phyloP scores from a whole-genome alignment of 139 green algal species.

The Coccomyxa sp. region DNA sequence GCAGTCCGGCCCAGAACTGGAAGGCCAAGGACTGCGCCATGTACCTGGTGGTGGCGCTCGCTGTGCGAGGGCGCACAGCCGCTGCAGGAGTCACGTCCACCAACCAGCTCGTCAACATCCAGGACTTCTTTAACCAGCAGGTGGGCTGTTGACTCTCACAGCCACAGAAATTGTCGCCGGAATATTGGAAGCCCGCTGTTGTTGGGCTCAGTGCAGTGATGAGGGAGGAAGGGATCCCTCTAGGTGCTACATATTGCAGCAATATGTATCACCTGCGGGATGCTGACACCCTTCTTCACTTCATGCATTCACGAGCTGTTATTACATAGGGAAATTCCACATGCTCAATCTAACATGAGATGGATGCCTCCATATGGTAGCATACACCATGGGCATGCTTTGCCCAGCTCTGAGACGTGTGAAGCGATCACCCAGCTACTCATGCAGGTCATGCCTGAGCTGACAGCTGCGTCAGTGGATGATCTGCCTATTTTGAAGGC shows the following conservation, averaged over 20 bases:
- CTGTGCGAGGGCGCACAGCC: conserved; percentile 78
- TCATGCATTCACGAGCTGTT: too few relatives aligned
- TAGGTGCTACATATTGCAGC: too few relatives aligned
- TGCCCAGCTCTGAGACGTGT: too few relatives aligned
- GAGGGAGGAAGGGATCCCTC: too few relatives aligned
- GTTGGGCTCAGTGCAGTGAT: too few relatives aligned
- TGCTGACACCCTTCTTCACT: too few relatives aligned
- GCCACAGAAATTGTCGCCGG: not conserved
- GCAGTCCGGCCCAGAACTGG: conserved; percentile 38
- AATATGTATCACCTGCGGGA: too few relatives aligned
- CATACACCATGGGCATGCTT: not conserved
- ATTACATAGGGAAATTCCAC: too few relatives aligned
- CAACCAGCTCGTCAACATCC: conserved; percentile 88
- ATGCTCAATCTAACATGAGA: too few relatives aligned
- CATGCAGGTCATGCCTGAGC: conserved; percentile 73
- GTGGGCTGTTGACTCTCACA: conserved; percentile 26
- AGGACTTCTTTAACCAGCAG: conserved; percentile 81
- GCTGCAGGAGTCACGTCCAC: conserved; percentile 80
- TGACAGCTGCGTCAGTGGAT: conserved; percentile 54
- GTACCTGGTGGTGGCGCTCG: conserved; percentile 91
- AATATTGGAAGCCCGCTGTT: not conserved
- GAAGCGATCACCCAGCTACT: too few relatives aligned
- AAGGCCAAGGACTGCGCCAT: conserved; percentile 93
- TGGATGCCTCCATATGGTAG: not conserved
- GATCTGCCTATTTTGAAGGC: conserved; percentile 84